A percentile compares a stretch with the other conserved stretches of the same genome.
Conservation (phyloP, 2,329 filamentous ascomycete species). For the Scolecobasidium constrictum region DNA sequence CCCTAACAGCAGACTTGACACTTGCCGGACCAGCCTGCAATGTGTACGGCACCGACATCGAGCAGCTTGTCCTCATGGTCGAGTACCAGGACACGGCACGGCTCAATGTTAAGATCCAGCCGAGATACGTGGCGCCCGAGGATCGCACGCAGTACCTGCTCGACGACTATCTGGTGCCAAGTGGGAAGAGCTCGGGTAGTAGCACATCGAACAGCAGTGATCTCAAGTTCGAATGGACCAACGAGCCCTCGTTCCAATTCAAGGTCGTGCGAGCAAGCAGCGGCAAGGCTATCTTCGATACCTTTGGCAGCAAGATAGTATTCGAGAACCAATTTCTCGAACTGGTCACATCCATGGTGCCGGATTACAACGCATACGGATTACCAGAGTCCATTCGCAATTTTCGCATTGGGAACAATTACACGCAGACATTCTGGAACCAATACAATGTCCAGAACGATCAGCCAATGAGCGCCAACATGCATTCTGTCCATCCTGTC, state of each 20-base stretch:
- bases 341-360: constrained; percentile 58
- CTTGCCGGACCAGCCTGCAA: constrained; percentile 58
- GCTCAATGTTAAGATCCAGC: too few species aligned
- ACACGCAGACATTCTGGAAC: constrained; percentile 63
- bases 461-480: constrained; percentile 52
- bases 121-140: constrained; percentile 28
- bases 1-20: constrained; percentile 57
- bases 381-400: constrained; percentile 68
- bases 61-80: constrained; percentile 45
- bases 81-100: constrained; percentile 53
- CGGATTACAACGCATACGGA: constrained; percentile 63
- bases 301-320: constrained; percentile 52
- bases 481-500: constrained; percentile 58
- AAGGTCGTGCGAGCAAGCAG: constrained; percentile 47
- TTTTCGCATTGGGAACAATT: constrained; percentile 57
- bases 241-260: constrained; percentile 56
- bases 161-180: constrained; percentile 40
- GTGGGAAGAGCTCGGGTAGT: constrained; percentile 65
- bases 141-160: constrained; percentile 2
- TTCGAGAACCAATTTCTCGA: constrained; percentile 72
- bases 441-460: constrained; percentile 47
- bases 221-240: constrained; percentile 43
- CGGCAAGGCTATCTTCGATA: constrained; percentile 56
- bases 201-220: constrained; percentile 48
- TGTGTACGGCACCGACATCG: constrained; percentile 46